Evolutionary conservation across 257 asterid genomes (phyloP).

Genomic region (Asclepias syriaca): DNA sequence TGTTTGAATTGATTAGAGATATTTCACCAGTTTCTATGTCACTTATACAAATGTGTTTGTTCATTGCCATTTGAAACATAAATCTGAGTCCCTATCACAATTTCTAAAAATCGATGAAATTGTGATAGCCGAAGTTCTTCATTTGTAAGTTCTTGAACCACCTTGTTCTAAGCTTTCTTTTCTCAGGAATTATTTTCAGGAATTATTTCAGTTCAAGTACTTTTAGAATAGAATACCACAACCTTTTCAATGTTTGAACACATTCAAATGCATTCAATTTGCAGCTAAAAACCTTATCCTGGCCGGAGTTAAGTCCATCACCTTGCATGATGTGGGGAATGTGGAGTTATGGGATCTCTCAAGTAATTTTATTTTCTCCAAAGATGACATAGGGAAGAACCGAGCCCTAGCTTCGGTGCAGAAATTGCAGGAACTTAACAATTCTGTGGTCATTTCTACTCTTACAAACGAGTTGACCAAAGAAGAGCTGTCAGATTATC

Average conservation of each 20-base stretch:
- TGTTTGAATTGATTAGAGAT: not conserved
- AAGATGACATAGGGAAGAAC: conserved; percentile 78
- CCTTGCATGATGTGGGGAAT: conserved; percentile 74
- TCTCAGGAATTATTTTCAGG: not conserved
- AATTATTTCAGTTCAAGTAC: not conserved
- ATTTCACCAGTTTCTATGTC: not conserved
- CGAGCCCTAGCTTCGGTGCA: conserved; percentile 83
- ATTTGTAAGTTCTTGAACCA: not conserved
- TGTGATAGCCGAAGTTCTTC: not conserved
- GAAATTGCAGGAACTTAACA: conserved; percentile 86
- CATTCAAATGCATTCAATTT: conserved; percentile 2
- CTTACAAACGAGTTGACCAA: conserved; percentile 59
- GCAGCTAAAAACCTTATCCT: conserved; percentile 92
- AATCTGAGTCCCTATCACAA: not conserved
- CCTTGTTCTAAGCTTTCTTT: not conserved
- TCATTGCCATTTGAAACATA: too few species aligned
- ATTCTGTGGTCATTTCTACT: conserved; percentile 68
- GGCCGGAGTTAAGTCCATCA: conserved; percentile 95
- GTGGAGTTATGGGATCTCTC: conserved; percentile 91
- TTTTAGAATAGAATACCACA: not conserved
- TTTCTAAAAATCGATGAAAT: not conserved
- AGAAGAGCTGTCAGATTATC: conserved; percentile 64
- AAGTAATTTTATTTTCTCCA: conserved; percentile 76
- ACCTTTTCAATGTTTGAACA: not conserved
- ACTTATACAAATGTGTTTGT: not conserved